Evolutionary conservation across 768 basidiomycete species (phyloP).

Genomic region (Cystoderma amianthinum): DNA sequence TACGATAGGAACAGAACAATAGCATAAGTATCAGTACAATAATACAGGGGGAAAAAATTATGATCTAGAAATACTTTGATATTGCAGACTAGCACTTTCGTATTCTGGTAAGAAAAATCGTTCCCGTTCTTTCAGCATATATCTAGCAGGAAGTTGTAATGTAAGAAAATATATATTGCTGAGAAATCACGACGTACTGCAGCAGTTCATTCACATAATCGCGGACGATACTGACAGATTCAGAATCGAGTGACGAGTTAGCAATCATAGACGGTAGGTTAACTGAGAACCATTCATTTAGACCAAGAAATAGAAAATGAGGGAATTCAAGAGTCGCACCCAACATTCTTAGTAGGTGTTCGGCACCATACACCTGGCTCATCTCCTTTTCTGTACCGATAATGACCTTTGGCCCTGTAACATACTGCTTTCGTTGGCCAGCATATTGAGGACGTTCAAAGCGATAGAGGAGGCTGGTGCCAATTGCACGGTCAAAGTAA

Average conservation of each 20-base stretch:
- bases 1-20: no score
- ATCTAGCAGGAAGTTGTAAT: constrained; percentile 35
- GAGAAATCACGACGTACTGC: constrained; percentile 35
- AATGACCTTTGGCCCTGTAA: constrained; percentile 65
- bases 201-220: constrained; percentile 91
- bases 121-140: constrained; percentile 71
- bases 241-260: constrained; percentile 83
- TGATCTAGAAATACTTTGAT: constrained; percentile 79
- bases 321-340: constrained; percentile 47
- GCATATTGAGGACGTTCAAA: constrained; percentile 95
- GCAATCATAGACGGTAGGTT: constrained; percentile 89
- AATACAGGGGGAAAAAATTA: no score
- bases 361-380: constrained; percentile 89
- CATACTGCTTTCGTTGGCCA: constrained; percentile 63
- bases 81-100: constrained; percentile 65
- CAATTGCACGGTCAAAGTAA: constrained; percentile 91
- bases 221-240: constrained; percentile 73
- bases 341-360: constrained; percentile 87
- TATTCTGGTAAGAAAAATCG: constrained; percentile 75
- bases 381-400: constrained; percentile 75
- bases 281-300: constrained; percentile 40
- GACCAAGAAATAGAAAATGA: not conserved
- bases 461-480: constrained; percentile 87
- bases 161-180: not conserved
- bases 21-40: no score